Evolutionary conservation across 306 rosid genomes (phyloP).

Genomic region (Acacia acuminata): DNA sequence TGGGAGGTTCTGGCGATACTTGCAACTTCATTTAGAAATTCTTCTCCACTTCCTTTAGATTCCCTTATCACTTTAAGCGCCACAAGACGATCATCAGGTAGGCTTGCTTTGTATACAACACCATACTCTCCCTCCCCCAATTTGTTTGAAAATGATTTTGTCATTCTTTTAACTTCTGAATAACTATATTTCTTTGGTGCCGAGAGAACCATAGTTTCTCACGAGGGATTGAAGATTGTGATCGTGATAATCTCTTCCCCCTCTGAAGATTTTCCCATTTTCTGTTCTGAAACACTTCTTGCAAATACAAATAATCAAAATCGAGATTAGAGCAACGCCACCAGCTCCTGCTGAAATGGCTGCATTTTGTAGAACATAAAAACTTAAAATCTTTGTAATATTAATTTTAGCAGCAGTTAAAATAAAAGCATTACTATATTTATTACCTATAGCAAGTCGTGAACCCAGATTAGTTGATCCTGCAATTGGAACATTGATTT

Average conservation of each 20-base stretch:
- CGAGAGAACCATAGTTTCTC: background rate
- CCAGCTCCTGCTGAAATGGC: background rate
- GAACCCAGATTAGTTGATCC: background rate
- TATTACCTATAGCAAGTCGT: background rate
- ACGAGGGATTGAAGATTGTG: background rate
- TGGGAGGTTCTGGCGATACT: background rate
- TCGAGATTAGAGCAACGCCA: background rate
- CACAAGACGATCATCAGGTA: background rate
- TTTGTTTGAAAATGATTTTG: background rate
- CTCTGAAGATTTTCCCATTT: background rate
- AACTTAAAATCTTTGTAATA: background rate
- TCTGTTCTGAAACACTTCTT: background rate
- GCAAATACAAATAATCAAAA: background rate
- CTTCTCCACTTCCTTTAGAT: background rate
- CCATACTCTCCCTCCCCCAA: background rate
- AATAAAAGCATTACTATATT: background rate
- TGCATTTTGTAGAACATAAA: background rate
- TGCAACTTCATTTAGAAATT: background rate
- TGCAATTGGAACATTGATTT: background rate
- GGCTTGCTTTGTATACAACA: background rate
- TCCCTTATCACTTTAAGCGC: background rate
- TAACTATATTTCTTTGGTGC: background rate
- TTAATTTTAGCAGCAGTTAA: background rate
- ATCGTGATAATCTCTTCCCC: background rate
- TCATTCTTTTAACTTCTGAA: slow-evolving; percentile 2